Evolutionary conservation across 2,329 filamentous ascomycete species (phyloP).

Genomic region (Penicillium sp.): DNA sequence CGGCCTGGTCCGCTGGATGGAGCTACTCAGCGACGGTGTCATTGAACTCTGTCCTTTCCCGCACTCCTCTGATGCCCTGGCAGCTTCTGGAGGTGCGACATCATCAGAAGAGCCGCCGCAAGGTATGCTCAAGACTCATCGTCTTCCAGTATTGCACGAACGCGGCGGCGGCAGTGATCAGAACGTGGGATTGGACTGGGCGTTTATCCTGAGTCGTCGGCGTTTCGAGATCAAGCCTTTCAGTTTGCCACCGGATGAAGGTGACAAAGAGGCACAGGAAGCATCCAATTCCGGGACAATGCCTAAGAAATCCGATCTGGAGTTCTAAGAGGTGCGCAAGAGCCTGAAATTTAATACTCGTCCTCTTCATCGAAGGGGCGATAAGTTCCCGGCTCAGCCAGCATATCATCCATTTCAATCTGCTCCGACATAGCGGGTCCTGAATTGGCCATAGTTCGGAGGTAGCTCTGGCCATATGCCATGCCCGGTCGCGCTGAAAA

Average conservation of each 20-base stretch:
- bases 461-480: slow-evolving; percentile 56
- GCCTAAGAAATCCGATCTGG: slow-evolving; percentile 66
- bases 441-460: slow-evolving; percentile 55
- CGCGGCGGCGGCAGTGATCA: slow-evolving; percentile 75
- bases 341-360: slow-evolving; percentile 19
- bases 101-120: slow-evolving; percentile 73
- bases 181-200: slow-evolving; percentile 77
- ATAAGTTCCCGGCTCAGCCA: slow-evolving; percentile 41
- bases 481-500: slow-evolving; percentile 44
- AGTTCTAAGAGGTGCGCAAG: slow-evolving; percentile 53
- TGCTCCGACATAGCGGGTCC: slow-evolving; percentile 58
- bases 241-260: slow-evolving; percentile 81
- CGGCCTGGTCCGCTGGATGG: slow-evolving; percentile 80
- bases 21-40: slow-evolving; percentile 79
- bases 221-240: slow-evolving; percentile 86
- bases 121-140: slow-evolving; percentile 79
- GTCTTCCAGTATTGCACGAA: slow-evolving; percentile 80
- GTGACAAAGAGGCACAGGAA: slow-evolving; percentile 63
- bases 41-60: slow-evolving; percentile 77
- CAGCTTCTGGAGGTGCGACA: slow-evolving; percentile 55
- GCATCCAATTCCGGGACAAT: slow-evolving; percentile 45
- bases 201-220: slow-evolving; percentile 80
- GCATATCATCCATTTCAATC: slow-evolving; percentile 62
- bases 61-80: slow-evolving; percentile 53
- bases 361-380: slow-evolving; percentile 33